These are phyloP conservation scores for Fusarium sororula DNA, from an alignment of 2,329 filamentous ascomycete species.

Conservation along the genomic window DNA sequence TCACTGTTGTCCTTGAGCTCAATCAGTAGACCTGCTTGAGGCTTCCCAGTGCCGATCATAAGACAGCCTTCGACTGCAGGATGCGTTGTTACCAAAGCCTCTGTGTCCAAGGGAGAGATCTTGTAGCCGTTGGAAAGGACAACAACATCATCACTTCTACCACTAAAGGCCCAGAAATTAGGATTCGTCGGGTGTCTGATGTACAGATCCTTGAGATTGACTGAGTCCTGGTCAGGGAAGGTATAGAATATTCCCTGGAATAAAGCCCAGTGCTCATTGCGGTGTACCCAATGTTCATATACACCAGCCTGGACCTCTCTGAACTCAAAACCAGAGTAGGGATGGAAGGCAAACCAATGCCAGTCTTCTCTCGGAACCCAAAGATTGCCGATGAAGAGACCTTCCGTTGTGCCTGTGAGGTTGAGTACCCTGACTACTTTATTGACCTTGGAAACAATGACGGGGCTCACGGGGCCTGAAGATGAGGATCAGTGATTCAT, in stretches of 20 bases:
- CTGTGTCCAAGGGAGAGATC: constrained; percentile 44
- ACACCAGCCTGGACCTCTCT: constrained; percentile 43
- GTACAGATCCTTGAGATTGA: constrained; percentile 47
- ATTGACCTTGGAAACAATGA: constrained; percentile 44
- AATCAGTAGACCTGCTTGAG: background rate
- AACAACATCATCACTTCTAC: constrained; percentile 44
- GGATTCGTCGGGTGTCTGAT: constrained; percentile 41
- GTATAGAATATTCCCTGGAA: constrained; percentile 45
- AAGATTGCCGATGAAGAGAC: constrained; percentile 48
- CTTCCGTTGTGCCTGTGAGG: constrained; percentile 48
- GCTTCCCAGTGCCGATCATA: background rate
- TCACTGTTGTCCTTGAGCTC: background rate
- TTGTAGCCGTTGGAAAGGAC: constrained; percentile 47
- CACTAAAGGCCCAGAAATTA: constrained; percentile 43
- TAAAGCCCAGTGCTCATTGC: constrained; percentile 38
- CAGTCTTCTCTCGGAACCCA: constrained; percentile 41
- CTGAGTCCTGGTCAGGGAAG: constrained; percentile 38
- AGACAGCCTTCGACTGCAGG: constrained; percentile 34
- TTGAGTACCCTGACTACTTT: constrained; percentile 47
- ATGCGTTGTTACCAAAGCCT: constrained; percentile 41
- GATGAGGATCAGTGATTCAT: background rate
- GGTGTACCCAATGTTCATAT: constrained; percentile 47
- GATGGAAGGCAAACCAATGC: constrained; percentile 48
- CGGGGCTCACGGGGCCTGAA: constrained; percentile 41
- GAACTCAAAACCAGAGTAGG: constrained; percentile 48